Percentiles rank a stretch among this genome's conserved stretches.
Conservation (phyloP, 1,139 yeast species). For the Wickerhamiella infanticola region DNA sequence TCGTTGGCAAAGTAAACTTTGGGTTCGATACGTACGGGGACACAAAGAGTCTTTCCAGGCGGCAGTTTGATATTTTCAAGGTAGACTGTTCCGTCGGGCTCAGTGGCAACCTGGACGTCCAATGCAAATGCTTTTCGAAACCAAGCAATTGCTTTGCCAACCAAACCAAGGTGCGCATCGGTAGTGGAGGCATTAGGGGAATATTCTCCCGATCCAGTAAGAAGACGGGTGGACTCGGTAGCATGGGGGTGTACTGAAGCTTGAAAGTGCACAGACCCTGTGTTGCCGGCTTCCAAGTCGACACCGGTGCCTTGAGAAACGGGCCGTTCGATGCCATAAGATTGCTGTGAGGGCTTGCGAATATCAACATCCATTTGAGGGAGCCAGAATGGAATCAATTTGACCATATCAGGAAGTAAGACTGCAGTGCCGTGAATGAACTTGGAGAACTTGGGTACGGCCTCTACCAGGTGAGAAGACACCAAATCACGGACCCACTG, state of each 20-base stretch:
- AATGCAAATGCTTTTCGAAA: constrained; percentile 12
- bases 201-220: constrained; percentile 4
- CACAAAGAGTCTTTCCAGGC: constrained; percentile 77
- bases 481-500: constrained; percentile 91
- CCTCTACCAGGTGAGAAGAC: constrained; percentile 85
- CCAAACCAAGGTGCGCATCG: neutral
- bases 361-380: constrained; percentile 98
- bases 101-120: constrained; percentile 48
- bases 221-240: constrained; percentile 11
- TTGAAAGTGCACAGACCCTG: neutral
- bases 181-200: neutral
- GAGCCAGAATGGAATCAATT: constrained; percentile 85
- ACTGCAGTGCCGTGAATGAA: constrained; percentile 93
- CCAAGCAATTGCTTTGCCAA: constrained; percentile 4
- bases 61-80: constrained; percentile 40
- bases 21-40: constrained; percentile 97
- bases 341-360: constrained; percentile 66
- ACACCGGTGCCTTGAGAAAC: constrained; percentile 26
- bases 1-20: constrained; percentile 97
- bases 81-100: constrained; percentile 69
- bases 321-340: constrained; percentile 48
- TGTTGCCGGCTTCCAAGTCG: constrained; percentile 18
- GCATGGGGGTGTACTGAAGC: constrained; percentile 7
- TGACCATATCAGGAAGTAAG: constrained; percentile 64
- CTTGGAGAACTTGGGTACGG: constrained; percentile 94